These are phyloP conservation scores for Leccinum uliginosum DNA, from an alignment of 768 basidiomycete species.

Conservation along the genomic window DNA sequence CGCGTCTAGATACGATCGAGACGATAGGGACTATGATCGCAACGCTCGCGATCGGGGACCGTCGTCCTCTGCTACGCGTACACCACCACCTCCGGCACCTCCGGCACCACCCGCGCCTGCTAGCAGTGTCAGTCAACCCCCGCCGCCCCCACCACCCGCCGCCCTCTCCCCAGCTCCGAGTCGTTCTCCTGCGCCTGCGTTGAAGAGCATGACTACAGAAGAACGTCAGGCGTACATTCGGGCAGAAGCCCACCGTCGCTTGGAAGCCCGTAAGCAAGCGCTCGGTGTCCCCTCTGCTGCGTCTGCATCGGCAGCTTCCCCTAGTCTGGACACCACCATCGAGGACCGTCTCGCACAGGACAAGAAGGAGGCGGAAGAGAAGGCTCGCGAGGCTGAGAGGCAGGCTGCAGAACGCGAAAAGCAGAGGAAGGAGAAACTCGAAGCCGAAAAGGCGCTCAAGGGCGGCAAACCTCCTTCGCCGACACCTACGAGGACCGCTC, in stretches of 20 bases:
- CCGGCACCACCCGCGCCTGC: slow-evolving; percentile 43
- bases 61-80: slow-evolving; percentile 37
- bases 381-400: slow-evolving; percentile 69
- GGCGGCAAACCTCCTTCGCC: slow-evolving; percentile 40
- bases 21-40: slow-evolving; percentile 36
- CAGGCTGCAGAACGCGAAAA: slow-evolving; percentile 79
- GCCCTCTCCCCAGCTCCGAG: slow-evolving; percentile 40
- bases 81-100: slow-evolving; percentile 48
- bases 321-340: slow-evolving; percentile 70
- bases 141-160: slow-evolving; percentile 30
- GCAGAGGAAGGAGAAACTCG: slow-evolving; percentile 66
- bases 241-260: slow-evolving; percentile 74
- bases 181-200: slow-evolving; percentile 55
- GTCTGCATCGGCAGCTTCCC: slow-evolving; percentile 32
- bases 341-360: slow-evolving; percentile 83
- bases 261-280: slow-evolving; percentile 80
- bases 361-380: slow-evolving; percentile 88
- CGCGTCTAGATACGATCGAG: slow-evolving; percentile 31
- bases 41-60: slow-evolving; percentile 35
- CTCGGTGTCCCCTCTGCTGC: slow-evolving; percentile 63
- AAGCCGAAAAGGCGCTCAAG: slow-evolving; percentile 64
- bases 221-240: slow-evolving; percentile 76
- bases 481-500: slow-evolving; percentile 43
- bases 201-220: slow-evolving; percentile 77
- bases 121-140: slow-evolving; percentile 29